Evolutionary conservation across 345 rosid genomes (phyloP).

Genomic region (Pugionium cornutum): DNA sequence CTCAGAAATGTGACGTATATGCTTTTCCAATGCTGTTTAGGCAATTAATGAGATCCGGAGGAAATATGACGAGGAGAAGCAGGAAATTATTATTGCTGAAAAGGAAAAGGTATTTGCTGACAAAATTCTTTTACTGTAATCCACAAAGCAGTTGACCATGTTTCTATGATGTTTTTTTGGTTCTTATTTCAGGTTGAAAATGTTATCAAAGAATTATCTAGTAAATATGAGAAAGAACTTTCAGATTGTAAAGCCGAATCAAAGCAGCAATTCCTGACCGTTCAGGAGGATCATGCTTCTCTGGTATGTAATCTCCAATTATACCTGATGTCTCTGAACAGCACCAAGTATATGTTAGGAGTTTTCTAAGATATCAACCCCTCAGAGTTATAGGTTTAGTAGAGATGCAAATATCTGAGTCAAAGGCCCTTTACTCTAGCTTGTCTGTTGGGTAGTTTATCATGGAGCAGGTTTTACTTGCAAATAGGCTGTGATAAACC

Average conservation of each 20-base stretch:
- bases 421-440: not conserved
- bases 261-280: slow-evolving; percentile 45
- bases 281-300: slow-evolving; percentile 73
- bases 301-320: slow-evolving; percentile 44
- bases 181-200: slow-evolving; percentile 57
- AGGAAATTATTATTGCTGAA: slow-evolving; percentile 58
- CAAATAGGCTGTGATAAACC: slow-evolving; percentile 41
- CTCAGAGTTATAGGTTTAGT: not conserved
- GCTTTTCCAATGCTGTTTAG: slow-evolving; percentile 42
- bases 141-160: slow-evolving; percentile 17
- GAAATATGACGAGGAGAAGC: slow-evolving; percentile 84
- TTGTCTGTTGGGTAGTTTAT: slow-evolving; percentile 5
- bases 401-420: slow-evolving; percentile 10
- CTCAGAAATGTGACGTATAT: slow-evolving; percentile 21
- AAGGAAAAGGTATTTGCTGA: slow-evolving; percentile 69
- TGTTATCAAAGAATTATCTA: slow-evolving; percentile 50
- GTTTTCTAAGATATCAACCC: not conserved
- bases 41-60: slow-evolving; percentile 84
- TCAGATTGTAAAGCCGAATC: slow-evolving; percentile 61
- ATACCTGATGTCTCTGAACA: slow-evolving; percentile 20
- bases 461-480: slow-evolving; percentile 10
- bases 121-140: slow-evolving; percentile 28
- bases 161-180: slow-evolving; percentile 26
- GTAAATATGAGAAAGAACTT: slow-evolving; percentile 55
- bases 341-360: slow-evolving; percentile 2